Evolutionary conservation across 2,329 filamentous ascomycete species (phyloP).

Genomic region (Aspergillus nomiae): DNA sequence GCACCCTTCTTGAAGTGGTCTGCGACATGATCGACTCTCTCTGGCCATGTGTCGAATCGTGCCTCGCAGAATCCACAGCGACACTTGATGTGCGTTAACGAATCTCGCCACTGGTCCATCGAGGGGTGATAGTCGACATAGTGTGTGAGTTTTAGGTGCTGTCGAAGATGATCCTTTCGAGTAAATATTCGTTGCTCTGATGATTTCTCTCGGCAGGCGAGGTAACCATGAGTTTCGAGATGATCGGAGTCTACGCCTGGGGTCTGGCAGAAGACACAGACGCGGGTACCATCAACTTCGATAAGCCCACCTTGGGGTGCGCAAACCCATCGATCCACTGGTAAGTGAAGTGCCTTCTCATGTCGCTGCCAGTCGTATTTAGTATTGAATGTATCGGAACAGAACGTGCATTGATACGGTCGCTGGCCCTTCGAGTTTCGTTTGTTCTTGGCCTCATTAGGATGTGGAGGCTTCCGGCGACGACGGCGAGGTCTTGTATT

Average conservation of each 20-base stretch:
- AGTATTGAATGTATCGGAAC: constrained; percentile 46
- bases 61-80: constrained; percentile 30
- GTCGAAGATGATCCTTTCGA: constrained; percentile 59
- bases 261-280: constrained; percentile 4
- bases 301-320: constrained; percentile 43
- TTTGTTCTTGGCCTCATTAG: not conserved
- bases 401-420: constrained; percentile 47
- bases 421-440: constrained; percentile 1
- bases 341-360: constrained; percentile 50
- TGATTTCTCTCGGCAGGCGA: constrained; percentile 57
- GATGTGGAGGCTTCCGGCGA: constrained; percentile 31
- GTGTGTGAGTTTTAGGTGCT: constrained; percentile 59
- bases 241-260: constrained; percentile 42
- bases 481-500: constrained; percentile 8
- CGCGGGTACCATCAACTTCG: constrained; percentile 28
- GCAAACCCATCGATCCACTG: constrained; percentile 59
- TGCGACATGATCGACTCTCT: constrained; percentile 36
- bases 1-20: constrained; percentile 37
- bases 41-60: constrained; percentile 8
- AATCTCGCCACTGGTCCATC: constrained; percentile 59
- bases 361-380: constrained; percentile 53
- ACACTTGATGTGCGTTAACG: constrained; percentile 50
- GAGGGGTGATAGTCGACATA: constrained; percentile 50
- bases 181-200: constrained; percentile 60
- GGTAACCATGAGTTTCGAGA: constrained; percentile 58